Base-by-base conservation (phyloP, 2,329 filamentous ascomycete species). In the Tolypocladium paradoxum region DNA sequence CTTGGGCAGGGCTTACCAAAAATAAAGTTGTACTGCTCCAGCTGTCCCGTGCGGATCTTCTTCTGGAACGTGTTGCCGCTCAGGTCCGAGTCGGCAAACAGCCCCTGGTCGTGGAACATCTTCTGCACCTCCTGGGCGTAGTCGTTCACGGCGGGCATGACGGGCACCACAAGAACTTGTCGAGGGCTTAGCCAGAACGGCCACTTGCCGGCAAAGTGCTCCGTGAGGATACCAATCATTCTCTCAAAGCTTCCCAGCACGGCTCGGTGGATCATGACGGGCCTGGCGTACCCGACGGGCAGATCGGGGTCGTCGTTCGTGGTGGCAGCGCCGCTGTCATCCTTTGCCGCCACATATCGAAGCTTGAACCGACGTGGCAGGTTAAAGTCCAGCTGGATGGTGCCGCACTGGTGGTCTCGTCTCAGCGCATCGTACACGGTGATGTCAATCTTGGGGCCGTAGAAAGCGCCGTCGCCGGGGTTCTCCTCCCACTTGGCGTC, bases 371-470 rank as follows among this genome's bases (percentile, higher is more conserved):
- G 66, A 54, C 64, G 62, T 34, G 69, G 69, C 54, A 96, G 81
- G 64, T 88, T 87, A 72, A 96, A 96, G 69, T 90, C 90, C 66
- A 96, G 87, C 73, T 97, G 92, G 61, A 97, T 95, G 14, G 92
- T 97, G 61, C 92, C 69, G 57, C 69, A 71, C 61, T 72, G 69
- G 57, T 68, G 66, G 52, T 70, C 88, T 67, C 91, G 82, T 70
- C 84, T 83, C 60, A 96, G 76, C 47, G 89, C 89, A 70, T 96
- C 92, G 50, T 84, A 85, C 64, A 99, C 91, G 56, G 89, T 95
- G 65, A 99, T 93, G 64, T 99, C 93, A 62, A 97, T 96, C 81
- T 99, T 99, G 50, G 93, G 93, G 2, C 93, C 93, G 69, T 99
- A 99, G 74, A 97, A 99, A 51, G 93, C 93, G 66, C 93, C 93